These are phyloP conservation scores for Serendipita indica DNA, from an alignment of 768 basidiomycete species.

Conservation along the genomic window DNA sequence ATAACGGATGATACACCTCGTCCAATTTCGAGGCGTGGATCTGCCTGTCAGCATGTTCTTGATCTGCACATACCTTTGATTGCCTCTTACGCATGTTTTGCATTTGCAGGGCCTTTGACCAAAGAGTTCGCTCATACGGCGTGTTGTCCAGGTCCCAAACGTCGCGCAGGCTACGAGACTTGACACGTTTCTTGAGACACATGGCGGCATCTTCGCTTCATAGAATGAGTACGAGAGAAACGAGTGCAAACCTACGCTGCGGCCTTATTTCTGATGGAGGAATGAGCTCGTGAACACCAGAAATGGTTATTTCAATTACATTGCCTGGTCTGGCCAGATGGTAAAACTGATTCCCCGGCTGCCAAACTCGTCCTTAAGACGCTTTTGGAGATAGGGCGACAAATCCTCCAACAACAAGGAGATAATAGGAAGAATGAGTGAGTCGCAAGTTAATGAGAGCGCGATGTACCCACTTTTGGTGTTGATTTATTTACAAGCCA, in stretches of 20 bases:
- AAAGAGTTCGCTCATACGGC: not conserved
- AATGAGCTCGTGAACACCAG: not conserved
- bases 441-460: not conserved
- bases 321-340: not conserved
- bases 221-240: not conserved
- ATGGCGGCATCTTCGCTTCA: not conserved
- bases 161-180: not conserved
- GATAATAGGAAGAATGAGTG: not conserved
- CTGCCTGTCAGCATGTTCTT: too few species aligned
- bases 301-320: not conserved
- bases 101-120: too few species aligned
- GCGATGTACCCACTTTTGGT: not conserved
- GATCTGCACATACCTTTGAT: too few species aligned
- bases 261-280: not conserved
- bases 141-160: not conserved
- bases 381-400: not conserved
- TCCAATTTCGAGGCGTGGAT: too few species aligned
- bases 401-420: not conserved
- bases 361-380: not conserved
- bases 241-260: not conserved
- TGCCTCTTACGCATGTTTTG: too few species aligned
- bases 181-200: not conserved
- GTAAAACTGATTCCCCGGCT: not conserved
- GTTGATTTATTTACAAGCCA: not conserved
- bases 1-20: too few species aligned